Evolutionary conservation across 2,329 filamentous ascomycete species (phyloP), one percentile per base, ranked within the genome.

Genomic region (Penicillium brevicompactum): DNA sequence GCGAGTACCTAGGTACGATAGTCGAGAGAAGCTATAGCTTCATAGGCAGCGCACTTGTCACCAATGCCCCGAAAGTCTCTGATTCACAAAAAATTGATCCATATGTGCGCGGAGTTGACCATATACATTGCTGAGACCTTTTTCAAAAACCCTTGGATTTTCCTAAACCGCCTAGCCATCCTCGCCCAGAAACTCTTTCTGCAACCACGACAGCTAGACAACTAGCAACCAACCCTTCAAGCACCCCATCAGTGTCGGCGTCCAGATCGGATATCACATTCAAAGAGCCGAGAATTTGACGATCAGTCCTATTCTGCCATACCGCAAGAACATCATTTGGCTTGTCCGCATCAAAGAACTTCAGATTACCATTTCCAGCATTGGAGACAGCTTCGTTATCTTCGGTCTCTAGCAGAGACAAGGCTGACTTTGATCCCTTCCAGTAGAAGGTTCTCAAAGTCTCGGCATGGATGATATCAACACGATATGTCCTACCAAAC

Each of bases 191-290:
- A 34, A 49, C 48, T 6, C 54, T 56, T 27, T 59, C 54, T 38
- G 49, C 54, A 32, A 54, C 16, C 22, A 56, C 49, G 11, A 59
- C 57, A 34, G 46, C 47, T 27, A 59, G 46, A 48, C 57, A 57
- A 43, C 49, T 59, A 10, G 47, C 40, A 10, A 59, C 34, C 18
- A 54, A 32, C 9, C 49, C 57, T 21, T 51, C 54, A 46, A 59
- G 46, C 4, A 59, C 18, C 21, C 57, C 57, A 30, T 50, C 48
- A n/a, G 21, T 42, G 11, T 34, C 31, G n/a, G 43, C 46, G 41
- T 56, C 57, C 27, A 50, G 22, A n/a, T 53, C 42, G 3, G 56
- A 46, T 6, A 57, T 45, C 1, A 57, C 45, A n/a, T 38, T 48
- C 47, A 59, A 38, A 27, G 46, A 51, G 1, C 54, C 57, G n/a